phyloP scores from a whole-genome alignment of 345 rosid species.

The Citrus trifoliata region DNA sequence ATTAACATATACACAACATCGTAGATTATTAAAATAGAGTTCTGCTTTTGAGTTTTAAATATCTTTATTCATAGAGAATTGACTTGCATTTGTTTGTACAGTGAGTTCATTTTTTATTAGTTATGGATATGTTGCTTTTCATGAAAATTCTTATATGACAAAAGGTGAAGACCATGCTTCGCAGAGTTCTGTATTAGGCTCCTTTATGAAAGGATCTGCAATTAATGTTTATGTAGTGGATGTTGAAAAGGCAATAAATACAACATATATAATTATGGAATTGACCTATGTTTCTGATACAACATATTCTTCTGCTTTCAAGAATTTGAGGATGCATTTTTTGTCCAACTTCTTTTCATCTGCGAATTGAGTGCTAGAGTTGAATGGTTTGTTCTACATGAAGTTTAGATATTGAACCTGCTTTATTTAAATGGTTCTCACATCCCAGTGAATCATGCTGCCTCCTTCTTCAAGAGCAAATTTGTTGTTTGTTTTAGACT shows the following conservation, averaged over 20 bases:
- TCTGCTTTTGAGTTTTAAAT: not conserved
- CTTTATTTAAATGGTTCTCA: slow-evolving; percentile 2
- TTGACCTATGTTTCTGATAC: not conserved
- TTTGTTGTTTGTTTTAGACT: too few species aligned
- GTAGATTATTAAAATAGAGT: not conserved
- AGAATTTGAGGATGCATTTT: not conserved
- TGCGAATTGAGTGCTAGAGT: not conserved
- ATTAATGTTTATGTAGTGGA: not conserved
- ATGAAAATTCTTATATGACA: not conserved
- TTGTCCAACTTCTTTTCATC: not conserved
- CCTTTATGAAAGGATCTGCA: not conserved
- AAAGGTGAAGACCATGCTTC: not conserved
- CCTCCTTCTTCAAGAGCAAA: too few species aligned
- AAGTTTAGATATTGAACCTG: not conserved
- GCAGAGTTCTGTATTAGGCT: not conserved
- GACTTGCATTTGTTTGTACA: not conserved
- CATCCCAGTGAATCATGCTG: not conserved
- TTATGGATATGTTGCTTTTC: not conserved
- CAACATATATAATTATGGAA: not conserved
- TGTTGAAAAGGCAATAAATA: not conserved
- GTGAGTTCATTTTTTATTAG: not conserved
- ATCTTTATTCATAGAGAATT: not conserved
- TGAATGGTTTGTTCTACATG: not conserved
- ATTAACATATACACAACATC: not conserved
- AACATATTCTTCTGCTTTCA: not conserved